A percentile compares a stretch with the other conserved stretches of the same genome.
These are phyloP conservation scores for Mycena epipterygia DNA, from an alignment of 768 basidiomycete species.

Conservation along the genomic window DNA sequence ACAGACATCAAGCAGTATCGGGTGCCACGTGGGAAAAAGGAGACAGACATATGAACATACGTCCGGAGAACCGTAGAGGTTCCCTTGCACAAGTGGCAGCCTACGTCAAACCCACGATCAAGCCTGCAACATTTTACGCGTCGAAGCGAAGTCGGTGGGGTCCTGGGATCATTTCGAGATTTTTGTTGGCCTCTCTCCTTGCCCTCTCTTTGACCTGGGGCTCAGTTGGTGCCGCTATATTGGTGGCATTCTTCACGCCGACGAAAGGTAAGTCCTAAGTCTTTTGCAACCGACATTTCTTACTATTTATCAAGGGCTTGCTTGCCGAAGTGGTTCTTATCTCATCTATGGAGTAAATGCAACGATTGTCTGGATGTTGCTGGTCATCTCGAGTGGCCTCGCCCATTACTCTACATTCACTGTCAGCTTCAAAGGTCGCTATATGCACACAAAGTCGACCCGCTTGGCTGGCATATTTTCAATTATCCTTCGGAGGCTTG, in stretches of 20 bases:
- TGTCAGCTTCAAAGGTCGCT: slow-evolving; percentile 23
- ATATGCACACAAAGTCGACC: slow-evolving; percentile 42
- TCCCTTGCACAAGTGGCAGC: slow-evolving; percentile 25
- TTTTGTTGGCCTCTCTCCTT: slow-evolving; percentile 35
- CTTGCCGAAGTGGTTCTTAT: slow-evolving; percentile 49
- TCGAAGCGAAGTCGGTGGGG: slow-evolving; percentile 29
- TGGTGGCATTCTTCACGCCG: slow-evolving; percentile 40
- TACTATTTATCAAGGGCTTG: slow-evolving; percentile 42
- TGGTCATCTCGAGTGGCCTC: slow-evolving; percentile 44
- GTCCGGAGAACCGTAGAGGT: slow-evolving; percentile 25
- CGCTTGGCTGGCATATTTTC: slow-evolving; percentile 42
- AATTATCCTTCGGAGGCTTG: slow-evolving; percentile 38
- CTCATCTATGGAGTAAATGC: slow-evolving; percentile 48
- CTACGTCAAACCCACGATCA: slow-evolving; percentile 17
- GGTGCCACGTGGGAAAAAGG: slow-evolving; percentile 33
- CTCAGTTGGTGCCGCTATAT: slow-evolving; percentile 38
- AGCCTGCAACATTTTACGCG: background rate
- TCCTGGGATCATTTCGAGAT: slow-evolving; percentile 31
- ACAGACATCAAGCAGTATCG: slow-evolving; percentile 37
- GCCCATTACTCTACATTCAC: slow-evolving; percentile 41
- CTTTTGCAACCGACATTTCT: background rate
- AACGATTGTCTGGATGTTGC: slow-evolving; percentile 49
- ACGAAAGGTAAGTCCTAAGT: slow-evolving; percentile 26
- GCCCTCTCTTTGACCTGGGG: slow-evolving; percentile 40
- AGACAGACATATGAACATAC: slow-evolving; percentile 20